Evolutionary conservation across 169 alveolate genomes (phyloP), one percentile per base, ranked within the genome.

Genomic region (Plasmodium gaboni): DNA sequence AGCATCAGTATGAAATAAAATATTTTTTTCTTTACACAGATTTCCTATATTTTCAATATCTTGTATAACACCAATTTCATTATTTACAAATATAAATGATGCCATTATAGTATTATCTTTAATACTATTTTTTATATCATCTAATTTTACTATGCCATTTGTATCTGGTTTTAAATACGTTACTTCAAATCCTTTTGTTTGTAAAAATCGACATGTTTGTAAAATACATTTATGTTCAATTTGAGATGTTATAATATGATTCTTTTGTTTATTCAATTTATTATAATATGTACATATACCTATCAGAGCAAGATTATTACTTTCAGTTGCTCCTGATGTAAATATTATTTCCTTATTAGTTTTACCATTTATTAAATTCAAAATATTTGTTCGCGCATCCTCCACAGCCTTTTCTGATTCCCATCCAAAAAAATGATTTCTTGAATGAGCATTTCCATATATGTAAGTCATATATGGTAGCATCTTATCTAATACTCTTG

Each of bases 281-380:
- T 92, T 69, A 73, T 91, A 76, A 59, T 92, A 89, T 6, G 94
- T 89, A 24, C 98, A 94, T 28, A 97, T 97, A 46, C 99, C 99
- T 93, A 97, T 98, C 15, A 98, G 74, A 32, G 99, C 98, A 91
- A 97, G 80, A 93, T 99, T 99, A 93, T 99, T 98, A 57, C 98
- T 95, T 95, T 99, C 99, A 8, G 99, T 99, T 6, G 99, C 99
- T 1, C 99, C 99, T 0, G 99, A 96, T n/a, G 99, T 99, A 94
- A 99, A 99, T 51, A 98, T 94, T 61, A 98, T 95, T 94, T 98
- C 98, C 93, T 96, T 94, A 44, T 98, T 92, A 42, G 94, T 96
- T 57, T 98, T 97, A 10, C 96, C 96, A 53, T 72, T 72, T 55
- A 98, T 96, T 32, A 97, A 88, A 26, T 73, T 87, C 17, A 99